Base-by-base conservation (phyloP, 441 rosid genomes). In the Populus trichocarpa region DNA sequence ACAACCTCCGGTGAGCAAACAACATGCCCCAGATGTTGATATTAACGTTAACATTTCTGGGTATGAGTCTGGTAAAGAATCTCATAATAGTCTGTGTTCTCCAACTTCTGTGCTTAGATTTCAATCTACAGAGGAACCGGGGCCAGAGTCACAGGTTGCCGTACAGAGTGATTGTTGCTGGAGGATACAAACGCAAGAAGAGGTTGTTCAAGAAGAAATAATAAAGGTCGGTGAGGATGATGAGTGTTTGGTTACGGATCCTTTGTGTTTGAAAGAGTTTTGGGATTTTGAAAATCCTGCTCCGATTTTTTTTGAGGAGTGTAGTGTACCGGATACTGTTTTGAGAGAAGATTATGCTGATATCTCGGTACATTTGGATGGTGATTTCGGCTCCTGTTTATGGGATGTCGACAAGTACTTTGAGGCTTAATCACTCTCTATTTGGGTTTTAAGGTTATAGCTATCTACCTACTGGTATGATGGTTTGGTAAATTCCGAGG, bases 91-190 rank as follows among this genome's bases (percentile, higher is more conserved):
- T 42, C 79, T 86, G 12, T 81, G 87, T 75, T 92, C 97, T 65
- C 98, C 97, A 4, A 92, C 95, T 18, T 94, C 98, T 72, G 98
- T 94, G 80, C 92, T 94, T 22, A 85, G 88, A 77, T 94, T 86
- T 74, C 87, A 75, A 40, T 83, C 82, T 2, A 83, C 79, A 4
- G 92, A 87, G 25, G 90, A 83, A 72, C 66, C 84, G 22, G 86
- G 22, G 70, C 75, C 77, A 8, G 80, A 75, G 25, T 26, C 74
- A 5, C 67, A 77, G 33, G 57, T 7, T 35, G 38, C 57, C 0
- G 57, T 18, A 18, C 22, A 53, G 36, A 28, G 36, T 66, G 64
- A 42, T 28, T 22, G 23, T 28, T 68, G 9, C 73, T 32, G 61
- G 30, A 30, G 32, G 32, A 46, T 13, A 23, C 67, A 20, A 22